Base-by-base conservation (phyloP, 441 rosid genomes). In the Aleurites moluccanus region DNA sequence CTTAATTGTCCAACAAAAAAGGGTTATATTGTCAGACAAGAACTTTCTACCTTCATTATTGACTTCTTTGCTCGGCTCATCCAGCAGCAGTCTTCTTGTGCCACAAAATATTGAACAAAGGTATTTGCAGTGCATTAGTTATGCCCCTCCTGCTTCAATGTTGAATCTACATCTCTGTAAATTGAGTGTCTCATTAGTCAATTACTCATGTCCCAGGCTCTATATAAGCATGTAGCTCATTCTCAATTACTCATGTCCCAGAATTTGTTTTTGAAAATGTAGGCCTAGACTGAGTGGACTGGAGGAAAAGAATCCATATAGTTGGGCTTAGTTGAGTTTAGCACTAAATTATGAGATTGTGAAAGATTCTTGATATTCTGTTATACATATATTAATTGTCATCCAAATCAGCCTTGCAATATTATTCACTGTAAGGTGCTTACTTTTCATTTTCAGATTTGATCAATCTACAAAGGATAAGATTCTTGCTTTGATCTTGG, bases 41-140 rank as follows among this genome's bases (percentile, higher is more conserved):
- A 85, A 85, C n/a, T 97, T 85, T 79, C 90, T 97, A 50, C 78
- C 97, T 70, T 87, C 98, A 28, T 88, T 90, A 80, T 77, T 97
- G 90, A 83, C 92, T 47, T 83, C 91, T 61, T 83, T 91, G 86
- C 95, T 97, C 61, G 84, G 97, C 75, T 89, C 92, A 64, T 79
- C 86, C 55, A n/a, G 78, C 67, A 66, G 78, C 80, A 85, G 85
- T 83, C 85, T 94, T 78, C 80, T 86, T 75, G 96, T 89, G 74
- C 98, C 98, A 61, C 85, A 66, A 73, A 86, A 83, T 85, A 81
- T 88, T 75, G 98, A 85, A 80, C 87, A 85, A 42, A 88, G 97
- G 99, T 97, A 88, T 67, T 68, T 64, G 14, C 16, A 53, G 35
- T 72, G 50, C 45, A 52, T 52, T 53, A 20, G 28, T 69, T 52